These are phyloP conservation scores for Dactylella cylindrospora DNA, from an alignment of 2,329 filamentous ascomycete genomes.

Conservation along the genomic window DNA sequence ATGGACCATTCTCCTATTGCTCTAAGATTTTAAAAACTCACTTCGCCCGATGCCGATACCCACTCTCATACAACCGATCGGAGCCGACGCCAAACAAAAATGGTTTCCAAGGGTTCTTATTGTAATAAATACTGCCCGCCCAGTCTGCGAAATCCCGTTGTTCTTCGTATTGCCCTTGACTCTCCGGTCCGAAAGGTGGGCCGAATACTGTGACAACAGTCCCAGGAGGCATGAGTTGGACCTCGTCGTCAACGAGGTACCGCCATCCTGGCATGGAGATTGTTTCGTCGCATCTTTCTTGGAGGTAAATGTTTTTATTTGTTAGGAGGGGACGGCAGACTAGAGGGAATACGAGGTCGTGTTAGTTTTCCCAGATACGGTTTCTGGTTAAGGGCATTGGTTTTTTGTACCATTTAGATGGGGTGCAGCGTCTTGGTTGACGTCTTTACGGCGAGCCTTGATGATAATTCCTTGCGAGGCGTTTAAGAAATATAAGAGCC, in stretches of 20 bases:
- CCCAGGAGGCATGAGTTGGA: neutral
- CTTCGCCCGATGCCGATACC: slow-evolving; percentile 23
- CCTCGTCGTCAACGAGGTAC: neutral
- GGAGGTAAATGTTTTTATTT: slow-evolving; percentile 10
- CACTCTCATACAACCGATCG: slow-evolving; percentile 1
- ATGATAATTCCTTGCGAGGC: slow-evolving; percentile 10
- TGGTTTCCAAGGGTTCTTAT: slow-evolving; percentile 18
- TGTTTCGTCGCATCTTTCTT: slow-evolving; percentile 17
- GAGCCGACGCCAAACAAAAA: slow-evolving; percentile 22
- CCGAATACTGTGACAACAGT: slow-evolving; percentile 18
- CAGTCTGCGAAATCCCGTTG: slow-evolving; percentile 13
- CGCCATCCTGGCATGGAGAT: slow-evolving; percentile 30
- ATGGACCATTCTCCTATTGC: neutral
- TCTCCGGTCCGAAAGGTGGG: slow-evolving; percentile 12
- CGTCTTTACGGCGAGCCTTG: slow-evolving; percentile 19
- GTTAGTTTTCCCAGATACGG: too few relatives aligned
- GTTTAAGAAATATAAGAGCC: too few relatives aligned
- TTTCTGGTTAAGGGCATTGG: too few relatives aligned
- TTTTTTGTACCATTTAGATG: slow-evolving; percentile 23
- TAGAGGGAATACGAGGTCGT: too few relatives aligned
- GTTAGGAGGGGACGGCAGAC: slow-evolving; percentile 31
- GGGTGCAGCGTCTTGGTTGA: neutral
- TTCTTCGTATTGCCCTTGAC: slow-evolving; percentile 14
- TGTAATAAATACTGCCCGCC: slow-evolving; percentile 21
- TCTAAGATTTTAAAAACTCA: neutral